Base-by-base conservation (phyloP, 2,329 filamentous ascomycete genomes). In the Sclerotinia nivalis region DNA sequence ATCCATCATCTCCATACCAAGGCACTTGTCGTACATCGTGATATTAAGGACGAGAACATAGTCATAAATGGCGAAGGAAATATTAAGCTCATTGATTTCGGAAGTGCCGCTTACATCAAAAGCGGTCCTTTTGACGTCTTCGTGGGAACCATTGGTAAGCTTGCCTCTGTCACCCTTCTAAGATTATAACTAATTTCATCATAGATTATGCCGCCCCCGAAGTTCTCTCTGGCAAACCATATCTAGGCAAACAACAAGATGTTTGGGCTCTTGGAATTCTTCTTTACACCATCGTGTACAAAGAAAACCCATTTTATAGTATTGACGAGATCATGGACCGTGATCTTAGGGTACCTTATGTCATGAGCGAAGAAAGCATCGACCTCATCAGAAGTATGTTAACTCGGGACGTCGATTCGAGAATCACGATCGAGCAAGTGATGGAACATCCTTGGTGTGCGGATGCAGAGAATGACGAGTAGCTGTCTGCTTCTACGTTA, bases 321-420 rank as follows among this genome's bases (percentile, higher is more conserved):
- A 96, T 98, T 77, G 96, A 99, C 80, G 96, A 99, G 84, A 99
- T 99, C 78, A 96, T 98, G 88, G 96, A 99, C 79, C 94, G 95
- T 77, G 95, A 97, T 76, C 84, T 99, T 71, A 88, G 96, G 61
- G 90, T 99, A 40, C 96, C 96, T 0, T 97, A 92, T 79, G 87
- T 91, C 47, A 89, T 95, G 83, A 93, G 93, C 80, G 93, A 97
- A 73, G 91, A 94, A 74, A 97, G 93, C 80, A 96, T 99, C 74
- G 91, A 97, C 76, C 84, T 99, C 66, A 91, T 99, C 72, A 88
- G 93, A 55, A 86, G 89, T 78, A 98, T 99, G 96, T 88, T 99
- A 40, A 89, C 98, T 79, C 89, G 96, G 52, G 91, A 98, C 78
- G 92, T 98, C 13, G 88, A 91, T 74, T 86, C 91, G 77, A 85